phyloP scores from a whole-genome alignment of 2,329 filamentous ascomycete species.

The Trichoderma semiorbis region DNA sequence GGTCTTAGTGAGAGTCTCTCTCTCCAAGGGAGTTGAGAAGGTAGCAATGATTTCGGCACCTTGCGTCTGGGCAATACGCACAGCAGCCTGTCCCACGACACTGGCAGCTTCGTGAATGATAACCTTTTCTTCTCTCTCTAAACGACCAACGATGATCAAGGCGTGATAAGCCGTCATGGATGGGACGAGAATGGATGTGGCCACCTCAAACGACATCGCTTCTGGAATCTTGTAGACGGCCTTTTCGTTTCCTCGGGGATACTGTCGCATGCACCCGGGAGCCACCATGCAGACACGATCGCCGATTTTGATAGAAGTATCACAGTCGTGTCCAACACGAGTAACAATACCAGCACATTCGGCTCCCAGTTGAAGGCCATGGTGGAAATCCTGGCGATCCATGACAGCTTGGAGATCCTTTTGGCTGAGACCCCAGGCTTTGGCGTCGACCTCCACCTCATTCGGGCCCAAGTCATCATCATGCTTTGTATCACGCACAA shows the following conservation, averaged over 20 bases:
- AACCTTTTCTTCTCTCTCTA: conserved; percentile 33
- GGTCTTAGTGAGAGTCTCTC: conserved; percentile 23
- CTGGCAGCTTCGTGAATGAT: conserved; percentile 35
- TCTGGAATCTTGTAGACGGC: conserved; percentile 33
- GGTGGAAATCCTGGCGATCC: neutral
- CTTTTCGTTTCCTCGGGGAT: conserved; percentile 1
- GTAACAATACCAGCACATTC: conserved; percentile 28
- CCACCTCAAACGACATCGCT: conserved; percentile 33
- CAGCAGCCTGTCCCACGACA: conserved; percentile 31
- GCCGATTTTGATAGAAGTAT: conserved; percentile 20
- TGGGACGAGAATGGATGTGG: conserved; percentile 32
- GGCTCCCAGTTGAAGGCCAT: conserved; percentile 12
- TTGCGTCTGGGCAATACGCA: conserved; percentile 27
- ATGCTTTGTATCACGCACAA: neutral
- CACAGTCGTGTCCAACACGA: conserved; percentile 18
- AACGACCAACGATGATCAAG: conserved; percentile 21
- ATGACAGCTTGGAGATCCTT: neutral
- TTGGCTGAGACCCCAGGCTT: neutral
- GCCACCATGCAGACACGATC: conserved; percentile 24
- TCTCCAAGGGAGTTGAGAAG: conserved; percentile 29
- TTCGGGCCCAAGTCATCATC: neutral
- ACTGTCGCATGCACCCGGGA: conserved; percentile 11
- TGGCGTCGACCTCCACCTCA: conserved; percentile 7
- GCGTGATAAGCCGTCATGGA: conserved; percentile 31
- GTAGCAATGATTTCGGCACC: conserved; percentile 27